Evolutionary conservation across 345 rosid species (phyloP).

Genomic region (Melaleuca quinquenervia): DNA sequence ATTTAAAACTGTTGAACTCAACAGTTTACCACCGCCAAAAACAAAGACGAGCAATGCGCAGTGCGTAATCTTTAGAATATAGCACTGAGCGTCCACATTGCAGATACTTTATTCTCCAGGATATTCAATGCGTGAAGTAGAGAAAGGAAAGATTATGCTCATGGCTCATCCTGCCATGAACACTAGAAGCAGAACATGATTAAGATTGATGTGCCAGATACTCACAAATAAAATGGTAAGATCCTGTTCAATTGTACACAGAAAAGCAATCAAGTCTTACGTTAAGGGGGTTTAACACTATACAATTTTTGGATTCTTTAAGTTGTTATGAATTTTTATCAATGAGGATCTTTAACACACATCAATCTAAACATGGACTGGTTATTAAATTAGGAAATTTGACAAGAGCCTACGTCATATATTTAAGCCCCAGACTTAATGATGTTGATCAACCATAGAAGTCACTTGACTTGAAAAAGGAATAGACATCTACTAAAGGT

Average conservation of each 20-base stretch:
- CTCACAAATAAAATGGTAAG: not conserved
- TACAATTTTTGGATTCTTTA: not conserved
- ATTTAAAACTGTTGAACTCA: not conserved
- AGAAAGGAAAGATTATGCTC: not conserved
- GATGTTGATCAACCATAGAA: not conserved
- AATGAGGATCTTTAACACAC: not conserved
- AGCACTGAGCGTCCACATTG: not conserved
- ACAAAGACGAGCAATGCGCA: not conserved
- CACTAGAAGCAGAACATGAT: not conserved
- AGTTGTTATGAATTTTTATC: not conserved
- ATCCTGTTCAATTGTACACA: not conserved
- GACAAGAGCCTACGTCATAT: not conserved
- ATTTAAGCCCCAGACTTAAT: not conserved
- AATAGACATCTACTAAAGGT: not conserved
- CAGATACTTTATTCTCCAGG: not conserved
- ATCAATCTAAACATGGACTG: not conserved
- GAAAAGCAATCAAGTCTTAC: not conserved
- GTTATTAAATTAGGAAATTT: not conserved
- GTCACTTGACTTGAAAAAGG: not conserved
- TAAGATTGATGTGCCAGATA: not conserved
- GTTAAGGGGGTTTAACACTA: not conserved
- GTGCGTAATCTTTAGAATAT: not conserved
- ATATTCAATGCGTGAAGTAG: not conserved
- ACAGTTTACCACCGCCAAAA: not conserved
- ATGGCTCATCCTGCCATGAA: not conserved